These are phyloP conservation scores for Tuber umbilicatum DNA, from an alignment of 495 filamentous ascomycete species.

Conservation along the genomic window DNA sequence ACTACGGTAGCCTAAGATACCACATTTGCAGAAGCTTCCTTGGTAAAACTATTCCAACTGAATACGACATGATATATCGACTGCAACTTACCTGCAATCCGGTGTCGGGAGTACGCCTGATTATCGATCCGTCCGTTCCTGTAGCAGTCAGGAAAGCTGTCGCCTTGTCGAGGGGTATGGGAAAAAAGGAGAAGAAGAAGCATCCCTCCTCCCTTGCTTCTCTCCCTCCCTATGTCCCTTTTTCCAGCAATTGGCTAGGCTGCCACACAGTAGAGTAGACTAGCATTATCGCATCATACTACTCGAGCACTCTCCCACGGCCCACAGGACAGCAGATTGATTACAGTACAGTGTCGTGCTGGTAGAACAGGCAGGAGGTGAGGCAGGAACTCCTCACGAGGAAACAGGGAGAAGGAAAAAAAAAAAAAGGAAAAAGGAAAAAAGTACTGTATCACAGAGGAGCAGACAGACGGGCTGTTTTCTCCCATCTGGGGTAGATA, in stretches of 20 bases:
- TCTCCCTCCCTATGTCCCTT: neutral
- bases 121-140: neutral
- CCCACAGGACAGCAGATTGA: neutral
- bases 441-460: neutral
- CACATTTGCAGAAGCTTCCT: neutral
- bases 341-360: neutral
- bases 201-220: neutral
- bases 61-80: neutral
- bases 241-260: neutral
- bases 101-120: neutral
- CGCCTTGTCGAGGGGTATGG: neutral
- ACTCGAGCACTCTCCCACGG: neutral
- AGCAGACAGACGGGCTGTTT: neutral
- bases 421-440: neutral
- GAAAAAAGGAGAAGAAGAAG: neutral
- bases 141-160: neutral
- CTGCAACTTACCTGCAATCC: neutral
- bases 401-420: neutral
- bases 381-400: neutral
- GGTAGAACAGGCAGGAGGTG: neutral
- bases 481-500: neutral
- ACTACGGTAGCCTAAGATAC: neutral
- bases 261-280: neutral
- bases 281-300: neutral
- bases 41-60: neutral